Percentiles rank a stretch among this genome's conserved stretches.
phyloP scores from a whole-genome alignment of 257 asterid genomes.

The Perilla frutescens region DNA sequence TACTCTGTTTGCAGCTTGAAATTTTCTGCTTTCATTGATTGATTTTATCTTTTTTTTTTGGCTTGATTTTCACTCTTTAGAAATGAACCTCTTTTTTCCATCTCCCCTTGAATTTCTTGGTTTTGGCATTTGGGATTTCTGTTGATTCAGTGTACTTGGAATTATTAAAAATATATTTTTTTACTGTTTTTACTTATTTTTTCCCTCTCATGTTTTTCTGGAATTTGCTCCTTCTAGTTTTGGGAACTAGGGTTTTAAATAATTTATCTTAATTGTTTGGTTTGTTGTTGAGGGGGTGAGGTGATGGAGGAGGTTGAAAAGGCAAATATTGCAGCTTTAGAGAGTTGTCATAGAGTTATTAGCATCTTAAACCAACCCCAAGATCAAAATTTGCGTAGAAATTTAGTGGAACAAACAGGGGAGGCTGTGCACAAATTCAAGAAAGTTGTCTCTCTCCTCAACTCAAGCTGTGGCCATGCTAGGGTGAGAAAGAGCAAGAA shows the following conservation, averaged over 20 bases:
- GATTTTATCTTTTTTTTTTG: constrained; percentile 21
- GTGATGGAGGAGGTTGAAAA: constrained; percentile 81
- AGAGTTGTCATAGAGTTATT: constrained; percentile 83
- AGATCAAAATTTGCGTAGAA: constrained; percentile 57
- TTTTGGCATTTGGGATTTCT: constrained; percentile 31
- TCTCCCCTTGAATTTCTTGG: constrained; percentile 31
- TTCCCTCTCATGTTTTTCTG: constrained; percentile 22
- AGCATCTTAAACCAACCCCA: constrained; percentile 58
- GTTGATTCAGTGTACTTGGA: constrained; percentile 22
- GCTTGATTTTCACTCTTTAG: constrained; percentile 19
- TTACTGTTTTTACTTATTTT: neutral
- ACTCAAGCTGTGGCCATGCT: constrained; percentile 78
- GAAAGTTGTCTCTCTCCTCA: constrained; percentile 72
- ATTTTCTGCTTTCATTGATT: constrained; percentile 8
- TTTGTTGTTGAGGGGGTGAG: constrained; percentile 1
- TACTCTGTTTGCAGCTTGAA: constrained; percentile 30
- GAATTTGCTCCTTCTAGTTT: constrained; percentile 26
- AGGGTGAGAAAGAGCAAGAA: constrained; percentile 68
- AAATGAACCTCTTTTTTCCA: constrained; percentile 18
- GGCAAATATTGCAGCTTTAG: constrained; percentile 77
- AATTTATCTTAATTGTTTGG: neutral
- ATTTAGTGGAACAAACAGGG: constrained; percentile 64
- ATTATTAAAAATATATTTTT: neutral
- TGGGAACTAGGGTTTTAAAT: constrained; percentile 49
- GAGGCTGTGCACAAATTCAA: constrained; percentile 75